A percentile compares a stretch with the other conserved stretches of the same genome.
Conservation (phyloP, 208 protist species). For the Crithidia mellificae region DNA sequence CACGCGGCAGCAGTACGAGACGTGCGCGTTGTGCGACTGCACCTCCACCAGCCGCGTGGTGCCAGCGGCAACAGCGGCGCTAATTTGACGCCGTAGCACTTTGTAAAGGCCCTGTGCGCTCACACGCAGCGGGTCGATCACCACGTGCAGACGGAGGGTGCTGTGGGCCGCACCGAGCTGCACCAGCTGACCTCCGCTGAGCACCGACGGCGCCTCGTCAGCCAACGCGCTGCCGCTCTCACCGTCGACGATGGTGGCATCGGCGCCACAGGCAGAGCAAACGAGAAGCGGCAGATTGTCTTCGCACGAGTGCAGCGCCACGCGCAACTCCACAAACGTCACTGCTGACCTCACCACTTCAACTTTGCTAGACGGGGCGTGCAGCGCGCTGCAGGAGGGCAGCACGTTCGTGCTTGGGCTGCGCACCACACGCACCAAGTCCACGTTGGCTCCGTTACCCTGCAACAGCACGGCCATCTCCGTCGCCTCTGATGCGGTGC, state of each 20-base stretch:
- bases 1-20: slow-evolving; percentile 36
- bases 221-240: slow-evolving; percentile 18
- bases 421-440: slow-evolving; percentile 30
- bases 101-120: slow-evolving; percentile 25
- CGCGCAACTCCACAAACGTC: slow-evolving; percentile 20
- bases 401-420: background rate
- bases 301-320: slow-evolving; percentile 26
- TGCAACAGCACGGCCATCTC: slow-evolving; percentile 23
- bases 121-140: slow-evolving; percentile 16
- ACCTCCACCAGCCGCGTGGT: slow-evolving; percentile 31
- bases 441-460: slow-evolving; percentile 28
- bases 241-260: slow-evolving; percentile 15
- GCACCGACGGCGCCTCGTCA: background rate
- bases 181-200: slow-evolving; percentile 3
- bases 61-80: slow-evolving; percentile 8
- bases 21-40: slow-evolving; percentile 33
- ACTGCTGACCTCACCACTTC: slow-evolving; percentile 11
- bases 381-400: slow-evolving; percentile 3
- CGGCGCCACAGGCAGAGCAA: background rate
- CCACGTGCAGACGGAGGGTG: slow-evolving; percentile 23
- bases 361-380: slow-evolving; percentile 8
- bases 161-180: slow-evolving; percentile 19
- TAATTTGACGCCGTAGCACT: slow-evolving; percentile 24
- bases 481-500: background rate
- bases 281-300: slow-evolving; percentile 14